A percentile compares a stretch with the other conserved stretches of the same genome.
These are phyloP conservation scores for Aspergillus terreus DNA, from an alignment of 2,329 filamentous ascomycete genomes.

Conservation along the genomic window DNA sequence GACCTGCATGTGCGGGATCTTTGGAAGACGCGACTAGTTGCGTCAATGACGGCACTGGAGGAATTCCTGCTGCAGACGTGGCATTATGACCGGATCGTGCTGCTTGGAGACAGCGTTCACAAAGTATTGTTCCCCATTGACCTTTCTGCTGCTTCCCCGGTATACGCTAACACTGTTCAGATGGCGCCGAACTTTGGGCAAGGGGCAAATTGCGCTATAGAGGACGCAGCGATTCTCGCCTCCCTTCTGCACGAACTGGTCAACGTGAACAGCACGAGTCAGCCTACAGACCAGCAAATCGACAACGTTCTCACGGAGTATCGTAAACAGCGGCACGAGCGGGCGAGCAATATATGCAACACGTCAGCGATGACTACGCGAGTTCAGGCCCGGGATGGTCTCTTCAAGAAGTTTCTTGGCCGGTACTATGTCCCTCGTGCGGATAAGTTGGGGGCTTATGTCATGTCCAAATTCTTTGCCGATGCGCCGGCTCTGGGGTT, in stretches of 20 bases:
- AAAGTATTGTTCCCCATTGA: constrained; percentile 14
- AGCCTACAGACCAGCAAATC: constrained; percentile 4
- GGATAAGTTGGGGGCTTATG: constrained; percentile 11
- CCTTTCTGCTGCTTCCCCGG: neutral
- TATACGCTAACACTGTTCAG: constrained; percentile 8
- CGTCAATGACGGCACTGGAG: constrained; percentile 22
- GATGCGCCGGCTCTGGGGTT: constrained; percentile 11
- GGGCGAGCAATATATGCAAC: constrained; percentile 12
- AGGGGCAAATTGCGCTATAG: constrained; percentile 42
- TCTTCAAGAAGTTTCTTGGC: constrained; percentile 14
- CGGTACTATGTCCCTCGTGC: constrained; percentile 18
- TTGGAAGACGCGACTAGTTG: constrained; percentile 16
- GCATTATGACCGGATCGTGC: constrained; percentile 20
- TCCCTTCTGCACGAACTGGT: constrained; percentile 23
- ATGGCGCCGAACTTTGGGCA: constrained; percentile 37
- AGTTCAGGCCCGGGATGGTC: constrained; percentile 17
- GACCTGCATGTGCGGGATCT: constrained; percentile 19
- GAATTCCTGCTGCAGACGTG: constrained; percentile 23
- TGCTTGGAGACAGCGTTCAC: constrained; percentile 26
- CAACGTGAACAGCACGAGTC: neutral
- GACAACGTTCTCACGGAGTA: constrained; percentile 7
- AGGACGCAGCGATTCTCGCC: constrained; percentile 35
- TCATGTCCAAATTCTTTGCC: constrained; percentile 15
- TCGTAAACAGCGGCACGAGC: constrained; percentile 10
- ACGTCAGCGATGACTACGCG: constrained; percentile 12